Evolutionary conservation across 768 basidiomycete species (phyloP), one percentile per base, ranked within the genome.

Genomic region (Cystofilobasidium ferigula): DNA sequence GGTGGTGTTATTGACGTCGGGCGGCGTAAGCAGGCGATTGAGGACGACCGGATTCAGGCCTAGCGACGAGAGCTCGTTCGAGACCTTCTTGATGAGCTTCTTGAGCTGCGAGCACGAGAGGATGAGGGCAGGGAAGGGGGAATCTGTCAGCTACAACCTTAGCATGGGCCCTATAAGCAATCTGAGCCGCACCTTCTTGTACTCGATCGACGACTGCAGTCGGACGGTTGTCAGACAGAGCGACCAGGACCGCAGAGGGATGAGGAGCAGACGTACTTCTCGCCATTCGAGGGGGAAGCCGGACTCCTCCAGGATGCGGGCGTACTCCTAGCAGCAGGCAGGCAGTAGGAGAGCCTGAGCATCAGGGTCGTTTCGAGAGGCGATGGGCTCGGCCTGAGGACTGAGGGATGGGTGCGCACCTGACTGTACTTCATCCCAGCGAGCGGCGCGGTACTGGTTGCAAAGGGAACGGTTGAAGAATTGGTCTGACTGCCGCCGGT

Each of bases 51-150:
- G 77, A 35, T 77, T 77, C n/a, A 83, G 74, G 0, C 88, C 92
- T 28, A 90, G 78, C 2, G 82, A 80, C 4, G 82, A 79, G 22
- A 97, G 83, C 75, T 97, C 92, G 13, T 78, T 75, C 0, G 87
- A 88, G 42, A 91, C 82, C 72, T 85, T 81, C 69, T 88, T 87
- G 70, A 97, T 92, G 35, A 93, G 78, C 71, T 88, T 90, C 78
- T 97, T 95, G 63, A 97, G 84, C 87, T 20, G 32, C 42, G 12
- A 26, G 40, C 12, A 9, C 18, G 35, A 48, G 32, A 28, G 36
- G 8, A 36, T 9, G 35, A 6, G n/a, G 20, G 35, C 8, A 26
- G 36, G 56, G 53, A 12, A 16, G n/a, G 30, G 28, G n/a, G 38
- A 47, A 32, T 53, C 22, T 30, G 36, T 59, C 30, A 36, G 43